Conservation (phyloP, 345 rosid genomes). For the Lumnitzera littorea region DNA sequence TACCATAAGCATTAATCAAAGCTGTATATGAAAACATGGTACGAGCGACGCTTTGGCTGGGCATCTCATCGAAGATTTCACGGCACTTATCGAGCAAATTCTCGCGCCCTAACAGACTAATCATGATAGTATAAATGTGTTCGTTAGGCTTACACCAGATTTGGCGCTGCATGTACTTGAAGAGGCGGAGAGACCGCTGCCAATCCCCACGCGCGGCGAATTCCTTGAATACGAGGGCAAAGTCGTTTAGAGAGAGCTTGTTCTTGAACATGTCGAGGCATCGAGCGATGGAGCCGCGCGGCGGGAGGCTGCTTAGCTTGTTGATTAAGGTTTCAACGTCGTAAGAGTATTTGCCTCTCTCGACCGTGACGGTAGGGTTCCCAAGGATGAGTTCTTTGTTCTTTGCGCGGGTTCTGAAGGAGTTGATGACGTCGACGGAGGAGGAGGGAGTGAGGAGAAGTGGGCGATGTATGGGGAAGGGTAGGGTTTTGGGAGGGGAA, state of each 20-base stretch:
- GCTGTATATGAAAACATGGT: slow-evolving; percentile 90
- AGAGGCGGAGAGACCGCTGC: slow-evolving; percentile 87
- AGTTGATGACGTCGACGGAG: slow-evolving; percentile 15
- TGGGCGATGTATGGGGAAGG: slow-evolving; percentile 14
- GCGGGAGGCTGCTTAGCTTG: slow-evolving; percentile 96
- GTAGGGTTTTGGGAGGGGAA: slow-evolving; percentile 12
- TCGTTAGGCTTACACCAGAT: slow-evolving; percentile 97
- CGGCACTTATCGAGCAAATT: slow-evolving; percentile 71
- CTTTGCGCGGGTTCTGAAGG: slow-evolving; percentile 34
- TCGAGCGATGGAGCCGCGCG: slow-evolving; percentile 93
- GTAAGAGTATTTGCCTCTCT: slow-evolving; percentile 92
- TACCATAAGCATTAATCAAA: slow-evolving; percentile 79
- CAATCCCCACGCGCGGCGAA: slow-evolving; percentile 93
- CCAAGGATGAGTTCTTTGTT: slow-evolving; percentile 63
- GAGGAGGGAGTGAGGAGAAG: slow-evolving; percentile 15
- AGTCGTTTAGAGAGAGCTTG: slow-evolving; percentile 87
- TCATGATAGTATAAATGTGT: slow-evolving; percentile 89
- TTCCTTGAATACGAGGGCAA: slow-evolving; percentile 85
- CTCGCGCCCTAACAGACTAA: slow-evolving; percentile 82
- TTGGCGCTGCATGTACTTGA: slow-evolving; percentile 96
- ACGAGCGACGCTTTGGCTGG: slow-evolving; percentile 60
- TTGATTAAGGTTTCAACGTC: slow-evolving; percentile 92
- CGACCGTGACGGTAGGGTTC: slow-evolving; percentile 65
- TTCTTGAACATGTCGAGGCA: slow-evolving; percentile 78
- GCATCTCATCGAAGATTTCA: slow-evolving; percentile 91